Percentiles rank a stretch among this genome's conserved stretches.
Evolutionary conservation across 2,329 filamentous ascomycete species (phyloP).

Genomic region (Trichoderma gracile): DNA sequence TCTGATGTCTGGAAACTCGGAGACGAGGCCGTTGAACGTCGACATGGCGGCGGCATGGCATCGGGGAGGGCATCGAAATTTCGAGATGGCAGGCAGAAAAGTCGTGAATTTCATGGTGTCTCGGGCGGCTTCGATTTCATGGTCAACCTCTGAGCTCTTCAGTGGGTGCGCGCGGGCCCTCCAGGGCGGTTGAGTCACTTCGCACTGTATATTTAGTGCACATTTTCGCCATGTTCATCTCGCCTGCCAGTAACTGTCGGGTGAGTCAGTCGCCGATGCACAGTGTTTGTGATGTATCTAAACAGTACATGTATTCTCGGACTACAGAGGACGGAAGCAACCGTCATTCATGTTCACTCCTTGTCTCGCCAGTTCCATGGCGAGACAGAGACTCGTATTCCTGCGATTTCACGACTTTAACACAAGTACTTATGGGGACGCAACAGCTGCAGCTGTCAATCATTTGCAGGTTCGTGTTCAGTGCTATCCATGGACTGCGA

Average conservation of each 20-base stretch:
- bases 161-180: not conserved
- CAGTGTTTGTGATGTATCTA: not conserved
- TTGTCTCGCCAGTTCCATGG: too few species aligned
- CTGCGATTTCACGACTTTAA: too few species aligned
- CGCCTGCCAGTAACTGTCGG: not conserved
- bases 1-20: constrained; percentile 78
- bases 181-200: not conserved
- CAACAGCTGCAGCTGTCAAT: too few species aligned
- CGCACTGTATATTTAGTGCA: not conserved
- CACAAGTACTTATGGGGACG: too few species aligned
- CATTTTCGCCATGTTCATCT: not conserved
- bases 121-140: not conserved
- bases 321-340: too few species aligned
- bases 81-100: too few species aligned
- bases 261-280: not conserved
- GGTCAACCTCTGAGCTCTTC: not conserved
- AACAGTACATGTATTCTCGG: too few species aligned
- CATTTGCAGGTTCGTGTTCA: too few species aligned
- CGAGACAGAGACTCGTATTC: too few species aligned
- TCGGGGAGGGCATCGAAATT: too few species aligned
- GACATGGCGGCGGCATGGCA: constrained; percentile 57
- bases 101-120: not conserved
- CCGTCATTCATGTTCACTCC: too few species aligned
- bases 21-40: constrained; percentile 70
- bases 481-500: not conserved